A percentile compares a stretch with the other conserved stretches of the same genome.
Evolutionary conservation across 2,329 filamentous ascomycete genomes (phyloP).

Genomic region (Colletotrichum tofieldiae): DNA sequence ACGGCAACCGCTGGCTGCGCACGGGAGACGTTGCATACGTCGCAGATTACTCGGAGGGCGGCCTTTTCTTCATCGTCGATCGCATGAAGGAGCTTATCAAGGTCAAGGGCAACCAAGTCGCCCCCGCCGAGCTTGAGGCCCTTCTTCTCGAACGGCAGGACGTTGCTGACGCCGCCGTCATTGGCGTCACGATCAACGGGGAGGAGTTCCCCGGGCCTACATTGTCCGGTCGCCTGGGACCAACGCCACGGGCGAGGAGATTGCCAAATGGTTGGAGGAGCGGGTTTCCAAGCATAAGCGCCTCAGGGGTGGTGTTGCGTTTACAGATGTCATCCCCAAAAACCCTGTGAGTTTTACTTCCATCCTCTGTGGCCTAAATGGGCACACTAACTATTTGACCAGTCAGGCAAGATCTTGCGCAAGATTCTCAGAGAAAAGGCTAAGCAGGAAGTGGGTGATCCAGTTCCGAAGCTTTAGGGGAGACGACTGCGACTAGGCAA

Average conservation of each 20-base stretch:
- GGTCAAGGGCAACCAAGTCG: slow-evolving; percentile 73
- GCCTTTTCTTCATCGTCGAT: slow-evolving; percentile 77
- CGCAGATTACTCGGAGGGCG: slow-evolving; percentile 68
- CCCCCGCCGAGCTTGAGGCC: slow-evolving; percentile 66
- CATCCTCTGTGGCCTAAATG: slow-evolving; percentile 14
- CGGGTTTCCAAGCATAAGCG: slow-evolving; percentile 78
- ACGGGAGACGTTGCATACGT: slow-evolving; percentile 83
- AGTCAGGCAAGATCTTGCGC: slow-evolving; percentile 79
- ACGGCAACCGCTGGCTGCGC: slow-evolving; percentile 76
- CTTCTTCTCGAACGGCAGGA: slow-evolving; percentile 56
- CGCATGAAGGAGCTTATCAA: slow-evolving; percentile 78
- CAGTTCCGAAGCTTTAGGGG: slow-evolving; percentile 41
- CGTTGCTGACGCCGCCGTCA: slow-evolving; percentile 76
- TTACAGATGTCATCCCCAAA: slow-evolving; percentile 76
- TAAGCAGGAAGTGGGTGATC: slow-evolving; percentile 65
- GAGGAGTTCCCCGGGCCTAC: slow-evolving; percentile 76
- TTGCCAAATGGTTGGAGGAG: slow-evolving; percentile 75
- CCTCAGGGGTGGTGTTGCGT: slow-evolving; percentile 78
- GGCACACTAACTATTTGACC: slow-evolving; percentile 8
- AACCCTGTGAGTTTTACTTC: slow-evolving; percentile 62
- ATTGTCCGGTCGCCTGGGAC: slow-evolving; percentile 64
- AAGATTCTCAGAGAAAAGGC: slow-evolving; percentile 73
- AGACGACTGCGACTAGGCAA: not conserved
- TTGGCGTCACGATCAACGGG: slow-evolving; percentile 70
- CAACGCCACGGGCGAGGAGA: slow-evolving; percentile 67